phyloP scores from a whole-genome alignment of 495 filamentous ascomycete species.

The Haplographium delicatum region DNA sequence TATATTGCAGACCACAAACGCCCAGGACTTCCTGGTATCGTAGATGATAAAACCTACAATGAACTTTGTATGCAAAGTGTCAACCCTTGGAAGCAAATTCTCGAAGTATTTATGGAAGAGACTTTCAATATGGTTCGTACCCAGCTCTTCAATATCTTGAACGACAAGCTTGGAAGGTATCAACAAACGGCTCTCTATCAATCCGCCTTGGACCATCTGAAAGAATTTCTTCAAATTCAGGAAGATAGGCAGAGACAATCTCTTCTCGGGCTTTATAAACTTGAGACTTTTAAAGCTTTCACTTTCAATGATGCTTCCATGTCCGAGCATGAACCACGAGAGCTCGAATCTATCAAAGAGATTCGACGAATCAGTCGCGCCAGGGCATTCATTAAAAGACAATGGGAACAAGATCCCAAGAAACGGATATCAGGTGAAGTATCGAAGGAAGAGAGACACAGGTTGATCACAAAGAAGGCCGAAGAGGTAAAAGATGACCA shows the following conservation, averaged over 20 bases:
- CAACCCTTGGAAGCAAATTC: slow-evolving; percentile 12
- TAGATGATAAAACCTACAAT: slow-evolving; percentile 2
- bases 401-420: not conserved
- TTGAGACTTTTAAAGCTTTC: slow-evolving; percentile 15
- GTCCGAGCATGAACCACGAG: not conserved
- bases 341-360: slow-evolving; percentile 1
- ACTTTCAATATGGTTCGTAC: slow-evolving; percentile 8
- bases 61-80: slow-evolving; percentile 5
- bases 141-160: not conserved
- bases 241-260: slow-evolving; percentile 2
- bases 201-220: not conserved
- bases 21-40: slow-evolving; percentile 12
- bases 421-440: slow-evolving; percentile 11
- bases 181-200: slow-evolving; percentile 16
- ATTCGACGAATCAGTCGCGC: slow-evolving; percentile 2
- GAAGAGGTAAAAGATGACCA: slow-evolving; percentile 22
- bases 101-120: slow-evolving; percentile 11
- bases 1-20: slow-evolving; percentile 3
- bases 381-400: not conserved
- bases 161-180: not conserved
- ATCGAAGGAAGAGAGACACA: slow-evolving; percentile 17
- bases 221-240: slow-evolving; percentile 4
- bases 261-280: not conserved
- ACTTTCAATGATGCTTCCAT: slow-evolving; percentile 18
- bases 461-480: slow-evolving; percentile 17